These are phyloP conservation scores for Pterocarpus macrocarpus DNA, from an alignment of 306 rosid genomes.

Conservation along the genomic window DNA sequence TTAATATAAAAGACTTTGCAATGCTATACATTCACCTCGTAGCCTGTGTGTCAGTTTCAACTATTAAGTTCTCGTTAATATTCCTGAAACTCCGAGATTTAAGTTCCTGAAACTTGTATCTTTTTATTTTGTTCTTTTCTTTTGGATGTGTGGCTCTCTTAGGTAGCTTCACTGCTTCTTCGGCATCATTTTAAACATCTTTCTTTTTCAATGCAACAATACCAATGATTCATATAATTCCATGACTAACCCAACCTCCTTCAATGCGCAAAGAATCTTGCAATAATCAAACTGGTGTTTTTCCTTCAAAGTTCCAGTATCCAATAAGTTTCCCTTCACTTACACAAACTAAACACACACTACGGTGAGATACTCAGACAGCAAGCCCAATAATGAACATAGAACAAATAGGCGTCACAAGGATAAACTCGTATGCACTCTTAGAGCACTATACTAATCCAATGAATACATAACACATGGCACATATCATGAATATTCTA, in stretches of 20 bases:
- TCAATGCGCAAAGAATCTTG: neutral
- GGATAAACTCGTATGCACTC: neutral
- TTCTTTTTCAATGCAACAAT: neutral
- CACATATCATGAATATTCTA: neutral
- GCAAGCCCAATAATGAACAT: neutral
- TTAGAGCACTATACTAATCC: neutral
- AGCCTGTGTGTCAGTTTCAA: neutral
- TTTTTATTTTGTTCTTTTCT: neutral
- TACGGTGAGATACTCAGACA: neutral
- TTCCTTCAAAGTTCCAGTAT: neutral
- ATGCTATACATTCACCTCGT: neutral
- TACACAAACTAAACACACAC: neutral
- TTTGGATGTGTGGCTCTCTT: neutral
- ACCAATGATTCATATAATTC: conserved; percentile 4
- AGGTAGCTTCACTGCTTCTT: neutral
- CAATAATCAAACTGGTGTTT: neutral
- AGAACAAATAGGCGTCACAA: too few relatives aligned
- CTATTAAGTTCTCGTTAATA: neutral
- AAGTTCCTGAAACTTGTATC: neutral
- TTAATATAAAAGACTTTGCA: neutral
- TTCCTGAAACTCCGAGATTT: neutral
- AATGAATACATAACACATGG: neutral
- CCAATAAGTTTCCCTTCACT: neutral
- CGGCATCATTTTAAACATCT: neutral
- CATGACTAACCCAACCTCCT: neutral